phyloP scores from a whole-genome alignment of 495 filamentous ascomycete species.

The Xylaria curta region DNA sequence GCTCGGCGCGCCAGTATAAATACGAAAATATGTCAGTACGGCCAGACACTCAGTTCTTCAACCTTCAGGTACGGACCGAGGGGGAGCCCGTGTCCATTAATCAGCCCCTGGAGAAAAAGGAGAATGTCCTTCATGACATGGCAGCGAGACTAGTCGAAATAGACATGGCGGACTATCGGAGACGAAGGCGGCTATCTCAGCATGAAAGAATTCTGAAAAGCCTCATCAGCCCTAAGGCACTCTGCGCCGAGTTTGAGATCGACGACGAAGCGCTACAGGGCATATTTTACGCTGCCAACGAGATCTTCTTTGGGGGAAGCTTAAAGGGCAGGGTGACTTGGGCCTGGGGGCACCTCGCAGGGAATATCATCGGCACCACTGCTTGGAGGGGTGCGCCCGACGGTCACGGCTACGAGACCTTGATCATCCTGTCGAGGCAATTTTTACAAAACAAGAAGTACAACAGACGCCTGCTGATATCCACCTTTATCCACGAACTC shows the following conservation, averaged over 20 bases:
- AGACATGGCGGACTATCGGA: slow-evolving; percentile 49
- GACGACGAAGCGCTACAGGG: slow-evolving; percentile 56
- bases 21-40: slow-evolving; percentile 21
- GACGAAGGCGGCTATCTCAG: slow-evolving; percentile 52
- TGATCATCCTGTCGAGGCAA: slow-evolving; percentile 59
- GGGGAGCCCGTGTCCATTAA: slow-evolving; percentile 28
- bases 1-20: slow-evolving; percentile 4
- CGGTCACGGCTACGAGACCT: slow-evolving; percentile 57
- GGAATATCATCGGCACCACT: slow-evolving; percentile 60
- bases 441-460: slow-evolving; percentile 55
- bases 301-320: slow-evolving; percentile 60
- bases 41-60: slow-evolving; percentile 22
- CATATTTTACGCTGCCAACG: slow-evolving; percentile 59
- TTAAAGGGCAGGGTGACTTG: slow-evolving; percentile 57
- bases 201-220: slow-evolving; percentile 56
- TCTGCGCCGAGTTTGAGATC: slow-evolving; percentile 47
- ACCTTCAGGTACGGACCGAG: slow-evolving; percentile 28
- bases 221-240: slow-evolving; percentile 53
- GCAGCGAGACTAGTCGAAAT: slow-evolving; percentile 49
- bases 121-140: slow-evolving; percentile 43
- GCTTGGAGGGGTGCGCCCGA: slow-evolving; percentile 50
- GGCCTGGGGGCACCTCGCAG: slow-evolving; percentile 53
- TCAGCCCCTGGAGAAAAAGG: slow-evolving; percentile 23
- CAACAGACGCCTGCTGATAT: slow-evolving; percentile 60
- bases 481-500: slow-evolving; percentile 63